Evolutionary conservation across 371 early-diverging fungal species (phyloP).

Genomic region (Mortierella sp.): DNA sequence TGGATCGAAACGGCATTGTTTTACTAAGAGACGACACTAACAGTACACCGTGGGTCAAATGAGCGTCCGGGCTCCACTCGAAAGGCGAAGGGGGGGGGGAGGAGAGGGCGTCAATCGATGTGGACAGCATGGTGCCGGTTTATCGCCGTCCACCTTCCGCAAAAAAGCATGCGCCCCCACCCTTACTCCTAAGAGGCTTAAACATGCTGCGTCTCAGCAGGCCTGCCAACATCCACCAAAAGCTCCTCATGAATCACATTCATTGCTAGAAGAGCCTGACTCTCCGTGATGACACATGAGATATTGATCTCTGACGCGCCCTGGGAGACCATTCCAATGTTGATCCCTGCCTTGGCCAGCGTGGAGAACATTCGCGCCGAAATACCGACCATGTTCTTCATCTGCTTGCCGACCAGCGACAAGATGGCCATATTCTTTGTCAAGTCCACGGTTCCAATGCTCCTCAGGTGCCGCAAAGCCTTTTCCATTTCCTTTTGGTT

Average conservation of each 20-base stretch:
- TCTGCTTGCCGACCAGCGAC: constrained; percentile 94
- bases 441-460: constrained; percentile 80
- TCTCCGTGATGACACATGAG: constrained; percentile 91
- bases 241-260: constrained; percentile 88
- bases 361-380: constrained; percentile 94
- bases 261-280: constrained; percentile 79
- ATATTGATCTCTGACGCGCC: constrained; percentile 98
- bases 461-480: constrained; percentile 76
- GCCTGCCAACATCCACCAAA: constrained; percentile 49
- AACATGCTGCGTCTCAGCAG: not conserved
- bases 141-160: too few relatives aligned
- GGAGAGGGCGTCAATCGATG: too few relatives aligned
- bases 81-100: too few relatives aligned
- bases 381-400: constrained; percentile 96
- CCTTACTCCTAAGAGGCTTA: not conserved
- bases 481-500: constrained; percentile 70
- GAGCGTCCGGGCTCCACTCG: too few relatives aligned
- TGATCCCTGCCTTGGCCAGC: constrained; percentile 88
- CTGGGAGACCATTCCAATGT: constrained; percentile 99
- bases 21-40: too few relatives aligned
- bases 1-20: too few relatives aligned
- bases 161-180: too few relatives aligned
- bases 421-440: constrained; percentile 91
- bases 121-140: too few relatives aligned
- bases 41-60: too few relatives aligned